These are phyloP conservation scores for Skeletonema marinoi DNA, from an alignment of 108 stramenopile genomes.

Conservation along the genomic window DNA sequence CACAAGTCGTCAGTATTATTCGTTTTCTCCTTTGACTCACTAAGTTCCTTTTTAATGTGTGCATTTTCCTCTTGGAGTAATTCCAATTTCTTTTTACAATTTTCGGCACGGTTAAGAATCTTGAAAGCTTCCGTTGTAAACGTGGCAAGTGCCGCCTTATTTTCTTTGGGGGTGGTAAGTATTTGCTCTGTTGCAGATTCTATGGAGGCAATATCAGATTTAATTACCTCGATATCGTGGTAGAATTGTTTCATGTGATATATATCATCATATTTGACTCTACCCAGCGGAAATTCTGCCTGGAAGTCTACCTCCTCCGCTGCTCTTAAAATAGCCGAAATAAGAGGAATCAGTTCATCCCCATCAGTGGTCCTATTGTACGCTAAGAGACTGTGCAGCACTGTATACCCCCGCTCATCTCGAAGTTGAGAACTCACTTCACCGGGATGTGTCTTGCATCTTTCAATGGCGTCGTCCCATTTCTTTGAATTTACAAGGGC, in stretches of 20 bases:
- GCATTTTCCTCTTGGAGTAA: background rate
- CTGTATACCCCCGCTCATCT: slow-evolving; percentile 36
- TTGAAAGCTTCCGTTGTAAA: background rate
- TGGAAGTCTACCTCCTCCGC: slow-evolving; percentile 35
- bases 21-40: background rate
- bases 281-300: slow-evolving; percentile 1
- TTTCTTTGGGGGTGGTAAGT: background rate
- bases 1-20: background rate
- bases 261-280: too few species aligned
- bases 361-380: slow-evolving; percentile 14
- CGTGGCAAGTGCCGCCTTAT: background rate
- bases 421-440: slow-evolving; percentile 23
- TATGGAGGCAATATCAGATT: background rate
- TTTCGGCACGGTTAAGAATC: background rate
- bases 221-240: too few species aligned
- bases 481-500: slow-evolving; percentile 13
- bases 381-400: slow-evolving; percentile 24
- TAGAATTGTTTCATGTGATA: too few species aligned
- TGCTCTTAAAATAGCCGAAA: slow-evolving; percentile 17
- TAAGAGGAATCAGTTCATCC: slow-evolving; percentile 16
- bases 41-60: background rate
- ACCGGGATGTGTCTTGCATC: slow-evolving; percentile 7
- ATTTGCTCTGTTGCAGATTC: background rate
- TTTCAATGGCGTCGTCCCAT: slow-evolving; percentile 15
- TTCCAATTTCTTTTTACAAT: background rate